Conservation (phyloP, 2,329 filamentous ascomycete genomes). For the Fonsecaea monophora region DNA sequence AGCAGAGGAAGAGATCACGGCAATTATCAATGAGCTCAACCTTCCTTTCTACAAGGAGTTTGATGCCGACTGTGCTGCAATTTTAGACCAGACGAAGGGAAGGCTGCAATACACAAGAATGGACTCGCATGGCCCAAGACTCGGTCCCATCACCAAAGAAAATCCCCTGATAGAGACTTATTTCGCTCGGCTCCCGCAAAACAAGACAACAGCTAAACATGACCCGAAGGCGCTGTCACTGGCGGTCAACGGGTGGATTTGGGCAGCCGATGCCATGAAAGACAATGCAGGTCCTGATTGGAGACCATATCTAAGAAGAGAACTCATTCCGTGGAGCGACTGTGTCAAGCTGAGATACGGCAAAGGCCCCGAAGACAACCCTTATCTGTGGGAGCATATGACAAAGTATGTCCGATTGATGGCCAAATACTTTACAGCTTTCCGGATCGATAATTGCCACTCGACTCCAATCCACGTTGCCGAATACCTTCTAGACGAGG, state of each 20-base stretch:
- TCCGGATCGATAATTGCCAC: slow-evolving; percentile 97
- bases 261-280: slow-evolving; percentile 91
- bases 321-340: slow-evolving; percentile 98
- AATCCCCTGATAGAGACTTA: slow-evolving; percentile 91
- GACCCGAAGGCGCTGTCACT: slow-evolving; percentile 78
- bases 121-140: slow-evolving; percentile 88
- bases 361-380: slow-evolving; percentile 77
- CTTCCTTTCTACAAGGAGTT: slow-evolving; percentile 91
- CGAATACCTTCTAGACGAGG: slow-evolving; percentile 92
- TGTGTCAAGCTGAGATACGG: slow-evolving; percentile 97
- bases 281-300: slow-evolving; percentile 93
- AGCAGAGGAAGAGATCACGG: slow-evolving; percentile 60
- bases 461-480: slow-evolving; percentile 94
- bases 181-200: slow-evolving; percentile 86
- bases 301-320: slow-evolving; percentile 89
- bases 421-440: slow-evolving; percentile 92
- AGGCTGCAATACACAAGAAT: slow-evolving; percentile 92
- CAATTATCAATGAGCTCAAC: slow-evolving; percentile 82
- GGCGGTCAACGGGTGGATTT: slow-evolving; percentile 98
- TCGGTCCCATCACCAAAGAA: slow-evolving; percentile 76
- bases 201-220: slow-evolving; percentile 78
- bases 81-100: slow-evolving; percentile 90
- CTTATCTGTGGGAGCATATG: slow-evolving; percentile 96
- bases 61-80: slow-evolving; percentile 79
- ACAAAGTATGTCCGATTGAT: slow-evolving; percentile 87